phyloP scores from a whole-genome alignment of 768 basidiomycete genomes.

The Mycena metata region DNA sequence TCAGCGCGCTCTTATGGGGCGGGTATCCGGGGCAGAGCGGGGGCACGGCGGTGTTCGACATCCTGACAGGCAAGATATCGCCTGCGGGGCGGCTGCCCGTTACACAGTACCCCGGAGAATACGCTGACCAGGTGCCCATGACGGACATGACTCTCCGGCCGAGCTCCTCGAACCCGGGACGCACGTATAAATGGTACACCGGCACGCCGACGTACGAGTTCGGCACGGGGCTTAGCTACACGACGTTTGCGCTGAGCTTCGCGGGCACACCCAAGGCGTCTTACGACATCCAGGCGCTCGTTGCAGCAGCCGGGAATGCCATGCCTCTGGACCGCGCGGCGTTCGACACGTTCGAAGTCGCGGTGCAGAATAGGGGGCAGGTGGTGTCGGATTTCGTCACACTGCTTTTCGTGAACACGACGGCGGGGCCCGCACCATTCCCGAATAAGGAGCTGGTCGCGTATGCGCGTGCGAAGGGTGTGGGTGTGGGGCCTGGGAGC shows the following conservation, averaged over 20 bases:
- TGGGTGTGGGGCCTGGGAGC: slow-evolving; percentile 40
- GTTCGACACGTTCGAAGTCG: slow-evolving; percentile 63
- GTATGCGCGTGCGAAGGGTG: slow-evolving; percentile 57
- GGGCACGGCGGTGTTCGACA: slow-evolving; percentile 61
- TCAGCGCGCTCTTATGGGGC: slow-evolving; percentile 68
- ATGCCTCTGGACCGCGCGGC: slow-evolving; percentile 54
- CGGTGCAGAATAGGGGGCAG: slow-evolving; percentile 64
- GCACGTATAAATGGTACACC: slow-evolving; percentile 72
- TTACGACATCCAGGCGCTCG: slow-evolving; percentile 58
- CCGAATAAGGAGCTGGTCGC: slow-evolving; percentile 66
- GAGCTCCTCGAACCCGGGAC: slow-evolving; percentile 60
- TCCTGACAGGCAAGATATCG: too few species aligned
- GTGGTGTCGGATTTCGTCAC: slow-evolving; percentile 68
- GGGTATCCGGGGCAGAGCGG: slow-evolving; percentile 71
- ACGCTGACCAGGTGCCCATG: slow-evolving; percentile 63
- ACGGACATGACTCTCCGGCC: slow-evolving; percentile 71
- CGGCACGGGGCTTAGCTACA: slow-evolving; percentile 69
- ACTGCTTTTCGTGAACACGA: slow-evolving; percentile 64
- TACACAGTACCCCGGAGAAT: slow-evolving; percentile 67
- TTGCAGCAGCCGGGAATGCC: slow-evolving; percentile 40
- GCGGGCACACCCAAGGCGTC: slow-evolving; percentile 47
- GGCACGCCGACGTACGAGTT: slow-evolving; percentile 65
- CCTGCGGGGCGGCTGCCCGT: slow-evolving; percentile 41
- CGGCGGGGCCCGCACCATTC: slow-evolving; percentile 61
- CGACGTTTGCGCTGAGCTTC: slow-evolving; percentile 62